These are phyloP conservation scores for Calonectria henricotiae DNA, from an alignment of 2,329 filamentous ascomycete genomes.

Conservation along the genomic window DNA sequence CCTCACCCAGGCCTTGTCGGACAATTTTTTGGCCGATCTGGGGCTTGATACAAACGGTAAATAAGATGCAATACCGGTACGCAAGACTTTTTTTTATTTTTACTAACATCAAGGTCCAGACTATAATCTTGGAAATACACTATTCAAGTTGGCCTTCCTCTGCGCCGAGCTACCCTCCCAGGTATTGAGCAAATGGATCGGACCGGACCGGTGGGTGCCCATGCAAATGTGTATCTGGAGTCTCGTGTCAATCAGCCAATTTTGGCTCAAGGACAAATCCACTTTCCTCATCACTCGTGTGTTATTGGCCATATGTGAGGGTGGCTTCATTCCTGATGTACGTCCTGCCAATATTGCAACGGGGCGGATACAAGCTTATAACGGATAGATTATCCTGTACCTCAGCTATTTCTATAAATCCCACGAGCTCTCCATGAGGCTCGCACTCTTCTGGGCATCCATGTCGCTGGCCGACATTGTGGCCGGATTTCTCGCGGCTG, in stretches of 20 bases:
- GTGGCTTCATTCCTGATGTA: slow-evolving; percentile 45
- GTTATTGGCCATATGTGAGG: slow-evolving; percentile 42
- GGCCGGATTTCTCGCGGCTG: slow-evolving; percentile 58
- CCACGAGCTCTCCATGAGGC: slow-evolving; percentile 69
- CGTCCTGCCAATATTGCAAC: slow-evolving; percentile 22
- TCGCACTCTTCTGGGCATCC: slow-evolving; percentile 78
- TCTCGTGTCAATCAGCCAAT: slow-evolving; percentile 63
- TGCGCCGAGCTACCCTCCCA: slow-evolving; percentile 70
- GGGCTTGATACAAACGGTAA: slow-evolving; percentile 61
- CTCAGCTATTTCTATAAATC: slow-evolving; percentile 79
- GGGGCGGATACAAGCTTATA: slow-evolving; percentile 24
- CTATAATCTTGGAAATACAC: slow-evolving; percentile 56
- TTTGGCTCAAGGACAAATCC: slow-evolving; percentile 37
- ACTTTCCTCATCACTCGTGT: slow-evolving; percentile 39
- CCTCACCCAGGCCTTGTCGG: slow-evolving; percentile 64
- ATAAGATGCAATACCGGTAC: neutral
- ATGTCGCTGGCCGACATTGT: slow-evolving; percentile 43
- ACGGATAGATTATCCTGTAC: slow-evolving; percentile 68
- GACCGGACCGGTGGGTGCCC: slow-evolving; percentile 74
- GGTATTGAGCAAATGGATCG: slow-evolving; percentile 72
- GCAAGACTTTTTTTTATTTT: neutral
- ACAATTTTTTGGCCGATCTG: slow-evolving; percentile 65
- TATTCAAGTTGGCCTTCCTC: slow-evolving; percentile 56
- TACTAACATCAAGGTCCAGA: slow-evolving; percentile 45
- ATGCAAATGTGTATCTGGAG: slow-evolving; percentile 73